These are phyloP conservation scores for Lenzites betulinus DNA, from an alignment of 768 basidiomycete genomes.

Conservation along the genomic window DNA sequence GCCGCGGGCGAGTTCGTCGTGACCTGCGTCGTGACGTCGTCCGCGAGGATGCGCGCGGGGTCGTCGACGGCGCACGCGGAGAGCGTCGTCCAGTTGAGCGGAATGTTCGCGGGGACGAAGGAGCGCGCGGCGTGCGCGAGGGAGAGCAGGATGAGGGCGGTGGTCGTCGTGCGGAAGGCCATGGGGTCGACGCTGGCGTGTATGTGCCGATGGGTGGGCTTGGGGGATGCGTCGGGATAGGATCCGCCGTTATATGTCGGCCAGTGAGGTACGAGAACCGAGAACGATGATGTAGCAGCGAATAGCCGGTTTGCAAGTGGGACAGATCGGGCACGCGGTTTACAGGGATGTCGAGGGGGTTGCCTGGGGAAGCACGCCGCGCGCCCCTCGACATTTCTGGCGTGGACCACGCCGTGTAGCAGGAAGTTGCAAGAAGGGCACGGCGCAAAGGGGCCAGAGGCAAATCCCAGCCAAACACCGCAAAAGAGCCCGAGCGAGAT, in stretches of 20 bases:
- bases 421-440: background rate
- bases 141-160: background rate
- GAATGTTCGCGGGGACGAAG: constrained; percentile 6
- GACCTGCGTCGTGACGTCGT: constrained; percentile 18
- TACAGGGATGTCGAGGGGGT: background rate
- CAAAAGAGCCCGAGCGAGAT: background rate
- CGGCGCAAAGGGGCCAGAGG: background rate
- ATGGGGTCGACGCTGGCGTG: background rate
- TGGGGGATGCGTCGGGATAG: background rate
- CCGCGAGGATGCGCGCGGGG: constrained; percentile 21
- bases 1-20: constrained; percentile 18
- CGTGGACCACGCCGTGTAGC: background rate
- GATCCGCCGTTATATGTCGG: background rate
- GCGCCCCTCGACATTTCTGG: no score
- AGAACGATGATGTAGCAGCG: background rate
- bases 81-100: constrained; percentile 20
- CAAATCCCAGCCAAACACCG: constrained; percentile 7
- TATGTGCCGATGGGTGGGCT: background rate
- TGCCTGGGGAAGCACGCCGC: background rate
- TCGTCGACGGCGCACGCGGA: constrained; percentile 21
- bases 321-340: background rate
- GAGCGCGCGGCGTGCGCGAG: background rate
- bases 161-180: background rate
- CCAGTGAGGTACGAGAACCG: constrained; percentile 6
- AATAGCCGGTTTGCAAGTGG: background rate